These are phyloP conservation scores for Fusarium bactridioides DNA, from an alignment of 2,329 filamentous ascomycete genomes.

Conservation along the genomic window DNA sequence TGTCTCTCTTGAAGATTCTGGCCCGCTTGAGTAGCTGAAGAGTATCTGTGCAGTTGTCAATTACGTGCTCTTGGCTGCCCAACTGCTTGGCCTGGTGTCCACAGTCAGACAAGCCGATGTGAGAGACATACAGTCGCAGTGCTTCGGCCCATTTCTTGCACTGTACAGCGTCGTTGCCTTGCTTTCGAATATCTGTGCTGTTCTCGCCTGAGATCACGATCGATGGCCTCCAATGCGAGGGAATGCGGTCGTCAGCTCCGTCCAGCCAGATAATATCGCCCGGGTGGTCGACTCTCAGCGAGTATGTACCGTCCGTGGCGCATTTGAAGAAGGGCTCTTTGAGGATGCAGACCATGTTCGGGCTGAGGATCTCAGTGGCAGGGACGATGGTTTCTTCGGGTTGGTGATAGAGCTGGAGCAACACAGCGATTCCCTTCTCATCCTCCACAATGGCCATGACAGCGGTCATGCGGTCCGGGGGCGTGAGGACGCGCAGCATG, in stretches of 20 bases:
- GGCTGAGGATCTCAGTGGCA: neutral
- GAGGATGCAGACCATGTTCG: neutral
- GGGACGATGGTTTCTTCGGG: neutral
- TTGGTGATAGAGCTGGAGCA: neutral
- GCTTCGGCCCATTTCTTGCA: neutral
- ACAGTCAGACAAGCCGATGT: neutral
- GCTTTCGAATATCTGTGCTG: neutral
- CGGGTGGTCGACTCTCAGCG: neutral
- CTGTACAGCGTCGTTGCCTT: neutral
- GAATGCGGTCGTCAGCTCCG: neutral
- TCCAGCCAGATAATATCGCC: neutral
- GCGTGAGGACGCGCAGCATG: neutral
- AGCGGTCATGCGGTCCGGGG: neutral
- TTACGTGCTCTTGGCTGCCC: neutral
- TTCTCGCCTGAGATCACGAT: neutral
- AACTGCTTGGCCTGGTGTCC: neutral
- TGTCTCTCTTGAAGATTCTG: neutral
- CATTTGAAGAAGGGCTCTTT: constrained; percentile 1
- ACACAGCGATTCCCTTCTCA: neutral
- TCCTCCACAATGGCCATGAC: neutral
- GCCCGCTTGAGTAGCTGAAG: neutral
- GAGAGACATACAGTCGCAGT: neutral
- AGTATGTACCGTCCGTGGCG: neutral
- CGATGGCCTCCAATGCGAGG: neutral
- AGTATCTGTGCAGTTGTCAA: neutral